Conservation (phyloP, 768 basidiomycete species). For the Lentinula detonsa region DNA sequence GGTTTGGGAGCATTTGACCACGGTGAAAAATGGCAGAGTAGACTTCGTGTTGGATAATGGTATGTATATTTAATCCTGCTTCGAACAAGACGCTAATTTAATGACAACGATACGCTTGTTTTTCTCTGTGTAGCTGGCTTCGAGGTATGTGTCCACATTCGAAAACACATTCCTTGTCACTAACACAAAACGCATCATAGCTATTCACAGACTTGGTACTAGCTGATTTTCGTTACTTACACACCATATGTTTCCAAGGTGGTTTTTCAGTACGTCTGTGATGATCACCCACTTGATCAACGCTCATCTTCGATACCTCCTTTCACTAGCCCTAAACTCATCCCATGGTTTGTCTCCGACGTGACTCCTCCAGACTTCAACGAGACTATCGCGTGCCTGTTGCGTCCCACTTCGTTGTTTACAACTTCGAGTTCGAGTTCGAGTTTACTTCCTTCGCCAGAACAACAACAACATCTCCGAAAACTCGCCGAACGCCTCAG, state of each 20-base stretch:
- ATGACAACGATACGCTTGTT: too few species aligned
- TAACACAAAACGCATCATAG: conserved; percentile 29
- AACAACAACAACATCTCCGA: conserved; percentile 36
- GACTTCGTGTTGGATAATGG: conserved; percentile 94
- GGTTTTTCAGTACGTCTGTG: conserved; percentile 75
- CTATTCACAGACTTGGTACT: conserved; percentile 91
- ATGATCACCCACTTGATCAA: neutral
- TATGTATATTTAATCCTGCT: conserved; percentile 18
- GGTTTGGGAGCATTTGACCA: conserved; percentile 69
- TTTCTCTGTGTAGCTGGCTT: conserved; percentile 63
- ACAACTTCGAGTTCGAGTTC: conserved; percentile 8
- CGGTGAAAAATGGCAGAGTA: conserved; percentile 47
- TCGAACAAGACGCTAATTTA: too few species aligned
- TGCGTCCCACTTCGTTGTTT: conserved; percentile 57
- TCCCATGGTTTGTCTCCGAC: conserved; percentile 98
- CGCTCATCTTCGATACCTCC: neutral
- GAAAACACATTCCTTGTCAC: neutral
- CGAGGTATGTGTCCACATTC: conserved; percentile 45
- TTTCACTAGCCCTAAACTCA: conserved; percentile 70
- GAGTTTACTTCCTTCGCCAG: conserved; percentile 16
- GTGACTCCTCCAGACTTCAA: conserved; percentile 85
- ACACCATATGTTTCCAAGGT: conserved; percentile 80
- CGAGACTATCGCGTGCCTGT: conserved; percentile 48
- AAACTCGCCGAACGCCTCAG: conserved; percentile 70
- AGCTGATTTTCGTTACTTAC: conserved; percentile 89